These are phyloP conservation scores for Pseudisothecium myosuroides DNA, from an alignment of 225 moss, liverwort and hornwort genomes.

Conservation along the genomic window DNA sequence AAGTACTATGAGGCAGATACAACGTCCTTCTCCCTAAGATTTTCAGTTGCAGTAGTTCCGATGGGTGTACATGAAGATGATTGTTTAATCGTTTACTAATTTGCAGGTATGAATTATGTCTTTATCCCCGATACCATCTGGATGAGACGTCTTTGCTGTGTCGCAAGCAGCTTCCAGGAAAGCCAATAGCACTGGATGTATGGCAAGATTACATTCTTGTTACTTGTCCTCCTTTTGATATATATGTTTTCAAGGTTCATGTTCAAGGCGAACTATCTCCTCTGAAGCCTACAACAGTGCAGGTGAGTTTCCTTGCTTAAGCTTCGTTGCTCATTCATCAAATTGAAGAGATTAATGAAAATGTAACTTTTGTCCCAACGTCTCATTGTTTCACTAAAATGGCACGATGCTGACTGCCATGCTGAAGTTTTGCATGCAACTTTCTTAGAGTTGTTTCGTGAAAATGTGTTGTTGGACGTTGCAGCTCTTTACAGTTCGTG, in stretches of 20 bases:
- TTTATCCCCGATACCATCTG: conserved; percentile 97
- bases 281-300: conserved; percentile 65
- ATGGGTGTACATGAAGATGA: background rate
- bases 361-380: background rate
- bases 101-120: conserved; percentile 94
- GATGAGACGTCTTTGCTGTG: conserved; percentile 88
- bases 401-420: background rate
- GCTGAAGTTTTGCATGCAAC: background rate
- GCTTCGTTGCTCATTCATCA: background rate
- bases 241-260: conserved; percentile 92
- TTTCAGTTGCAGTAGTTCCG: background rate
- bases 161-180: conserved; percentile 89
- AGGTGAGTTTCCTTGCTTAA: conserved; percentile 39
- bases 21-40: background rate
- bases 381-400: background rate
- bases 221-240: conserved; percentile 93
- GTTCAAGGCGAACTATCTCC: conserved; percentile 83
- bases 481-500: conserved; percentile 91
- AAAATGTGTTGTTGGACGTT: background rate
- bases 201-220: conserved; percentile 99
- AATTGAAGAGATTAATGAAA: background rate
- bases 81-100: background rate
- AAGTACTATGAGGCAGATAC: background rate
- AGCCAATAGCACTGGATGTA: conserved; percentile 91
- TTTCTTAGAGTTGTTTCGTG: background rate